Percentiles rank a stretch among this genome's conserved stretches.
phyloP scores from a whole-genome alignment of 306 rosid species.

The Prunus mongolica region DNA sequence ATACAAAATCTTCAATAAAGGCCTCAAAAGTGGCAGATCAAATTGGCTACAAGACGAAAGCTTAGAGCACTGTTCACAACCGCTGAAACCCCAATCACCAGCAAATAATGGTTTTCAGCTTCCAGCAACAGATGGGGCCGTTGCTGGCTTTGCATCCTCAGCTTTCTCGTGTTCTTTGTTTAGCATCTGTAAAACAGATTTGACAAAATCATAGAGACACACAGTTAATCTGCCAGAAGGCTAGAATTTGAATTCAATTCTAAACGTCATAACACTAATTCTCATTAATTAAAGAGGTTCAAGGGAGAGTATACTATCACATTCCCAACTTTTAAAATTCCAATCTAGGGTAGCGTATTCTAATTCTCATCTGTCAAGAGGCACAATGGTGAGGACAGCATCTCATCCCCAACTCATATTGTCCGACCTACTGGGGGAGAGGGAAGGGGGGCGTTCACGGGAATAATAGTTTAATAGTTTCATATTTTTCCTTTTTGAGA shows the following conservation, averaged over 20 bases:
- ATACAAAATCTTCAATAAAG: conserved; percentile 27
- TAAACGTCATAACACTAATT: not conserved
- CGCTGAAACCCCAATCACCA: not conserved
- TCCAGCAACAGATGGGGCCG: conserved; percentile 23
- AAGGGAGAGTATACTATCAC: not conserved
- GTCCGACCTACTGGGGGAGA: not conserved
- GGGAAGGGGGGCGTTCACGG: not conserved
- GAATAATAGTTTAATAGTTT: not conserved
- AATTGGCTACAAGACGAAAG: not conserved
- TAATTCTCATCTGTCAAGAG: not conserved
- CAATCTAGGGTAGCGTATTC: not conserved
- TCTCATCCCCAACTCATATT: not conserved
- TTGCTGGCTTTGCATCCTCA: conserved; percentile 47
- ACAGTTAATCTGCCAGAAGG: not conserved
- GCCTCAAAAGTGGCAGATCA: conserved; percentile 16
- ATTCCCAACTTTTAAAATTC: not conserved
- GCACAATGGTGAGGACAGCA: not conserved
- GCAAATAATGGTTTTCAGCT: conserved; percentile 17
- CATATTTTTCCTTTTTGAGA: not conserved
- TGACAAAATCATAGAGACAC: not conserved
- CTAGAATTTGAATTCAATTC: not conserved
- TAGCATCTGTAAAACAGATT: conserved; percentile 36
- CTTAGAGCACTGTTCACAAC: not conserved
- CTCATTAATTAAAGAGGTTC: not conserved
- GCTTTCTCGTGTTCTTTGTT: conserved; percentile 62